A percentile compares a stretch with the other conserved stretches of the same genome.
These are phyloP conservation scores for Diplodia intermedia DNA, from an alignment of 2,329 filamentous ascomycete genomes.

Conservation along the genomic window DNA sequence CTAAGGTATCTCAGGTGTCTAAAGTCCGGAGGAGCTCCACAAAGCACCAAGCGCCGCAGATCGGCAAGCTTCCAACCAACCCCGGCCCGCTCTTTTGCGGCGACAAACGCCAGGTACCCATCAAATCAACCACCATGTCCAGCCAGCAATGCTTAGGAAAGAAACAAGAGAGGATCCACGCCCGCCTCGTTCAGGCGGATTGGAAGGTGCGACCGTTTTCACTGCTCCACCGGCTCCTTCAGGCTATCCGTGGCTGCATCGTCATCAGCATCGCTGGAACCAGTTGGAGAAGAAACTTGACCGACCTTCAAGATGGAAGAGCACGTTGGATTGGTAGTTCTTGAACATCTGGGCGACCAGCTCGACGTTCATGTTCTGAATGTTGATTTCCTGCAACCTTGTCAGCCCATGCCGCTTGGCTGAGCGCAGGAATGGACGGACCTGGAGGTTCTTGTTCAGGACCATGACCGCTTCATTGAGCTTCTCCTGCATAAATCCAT, in stretches of 20 bases:
- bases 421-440: slow-evolving; percentile 44
- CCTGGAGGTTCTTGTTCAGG: slow-evolving; percentile 90
- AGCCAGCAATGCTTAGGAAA: neutral
- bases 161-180: neutral
- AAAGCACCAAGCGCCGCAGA: slow-evolving; percentile 28
- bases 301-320: slow-evolving; percentile 95
- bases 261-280: neutral
- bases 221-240: slow-evolving; percentile 70
- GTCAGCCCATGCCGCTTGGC: neutral
- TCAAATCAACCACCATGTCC: neutral
- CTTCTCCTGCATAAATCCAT: slow-evolving; percentile 74
- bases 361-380: slow-evolving; percentile 99
- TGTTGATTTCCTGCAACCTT: slow-evolving; percentile 81
- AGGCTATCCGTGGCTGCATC: slow-evolving; percentile 78
- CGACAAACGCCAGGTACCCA: slow-evolving; percentile 8
- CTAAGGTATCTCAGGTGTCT: slow-evolving; percentile 30
- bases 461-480: slow-evolving; percentile 92
- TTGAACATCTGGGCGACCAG: slow-evolving; percentile 99
- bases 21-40: slow-evolving; percentile 33
- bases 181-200: no score
- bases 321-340: slow-evolving; percentile 97
- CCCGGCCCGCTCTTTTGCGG: slow-evolving; percentile 1
- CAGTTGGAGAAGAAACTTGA: neutral
- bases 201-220: neutral
- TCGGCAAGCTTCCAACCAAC: slow-evolving; percentile 15